Evolutionary conservation across 805 yeast species (phyloP), one percentile per base, ranked within the genome.

Genomic region (Saccharomycopsis olivae): DNA sequence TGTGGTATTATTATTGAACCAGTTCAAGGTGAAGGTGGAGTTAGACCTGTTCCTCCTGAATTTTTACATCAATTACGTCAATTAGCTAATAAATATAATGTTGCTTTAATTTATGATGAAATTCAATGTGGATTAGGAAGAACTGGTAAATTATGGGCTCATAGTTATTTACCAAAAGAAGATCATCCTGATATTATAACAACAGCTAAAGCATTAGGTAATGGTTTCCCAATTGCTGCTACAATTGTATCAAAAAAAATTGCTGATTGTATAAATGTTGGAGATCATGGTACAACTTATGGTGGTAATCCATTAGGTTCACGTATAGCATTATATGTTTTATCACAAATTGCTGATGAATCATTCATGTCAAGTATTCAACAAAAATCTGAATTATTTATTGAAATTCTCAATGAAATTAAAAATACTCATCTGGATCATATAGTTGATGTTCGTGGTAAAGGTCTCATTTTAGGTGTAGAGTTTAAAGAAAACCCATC

Each of bases 21-120:
- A 17, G 79, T 92, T 44, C 98, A 92, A 65, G 98, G 97, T 50
- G 98, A 89, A 64, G 97, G 98, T 43, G 98, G 98, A 42, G 78
- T 89, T 15, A 75, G 77, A 53, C 75, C 79, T 16, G 71, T 85
- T 43, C 66, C 71, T 29, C 50, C 60, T 0, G 83, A 76, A 32
- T 87, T 84, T 55, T 66, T 89, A 47, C 55, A 66, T 3, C 75
- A 73, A 36, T 63, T 89, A 56, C 78, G 80, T 50, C 59, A 71
- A 51, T 60, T 82, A 41, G 85, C 96, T 57, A 62, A 64, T 41
- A 69, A 77, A 41, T 68, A 78, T 50, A 75, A 81, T 40, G 94
- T 83, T 9, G 56, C 85, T 24, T 71, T 89, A 44, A 88, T 89
- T 48, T 87, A 77, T 57, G 98, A 89, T 63, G 98, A 89, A 64